Conservation (phyloP, 2,329 filamentous ascomycete species). For the Aspergillus sp. region DNA sequence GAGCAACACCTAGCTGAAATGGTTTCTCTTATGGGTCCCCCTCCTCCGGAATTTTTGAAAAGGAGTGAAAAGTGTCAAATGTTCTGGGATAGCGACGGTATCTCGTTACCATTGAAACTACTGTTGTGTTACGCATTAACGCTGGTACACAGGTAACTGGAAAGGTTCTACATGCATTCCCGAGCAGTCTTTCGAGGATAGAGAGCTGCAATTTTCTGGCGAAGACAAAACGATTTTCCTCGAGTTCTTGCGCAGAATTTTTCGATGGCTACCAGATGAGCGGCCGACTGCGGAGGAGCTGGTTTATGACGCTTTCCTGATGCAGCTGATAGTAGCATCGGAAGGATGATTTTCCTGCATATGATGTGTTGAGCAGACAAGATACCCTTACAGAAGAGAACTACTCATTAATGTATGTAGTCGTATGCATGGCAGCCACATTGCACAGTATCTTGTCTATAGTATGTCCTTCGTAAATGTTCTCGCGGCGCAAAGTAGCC, state of each 20-base stretch:
- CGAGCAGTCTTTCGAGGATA: constrained; percentile 20
- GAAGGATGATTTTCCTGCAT: background rate
- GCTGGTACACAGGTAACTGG: constrained; percentile 23
- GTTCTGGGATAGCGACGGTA: constrained; percentile 19
- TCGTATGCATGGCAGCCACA: too few species aligned
- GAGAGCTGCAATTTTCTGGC: constrained; percentile 21
- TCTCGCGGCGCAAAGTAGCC: too few species aligned
- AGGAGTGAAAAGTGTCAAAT: constrained; percentile 9
- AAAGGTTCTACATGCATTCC: constrained; percentile 24
- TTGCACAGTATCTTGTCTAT: too few species aligned
- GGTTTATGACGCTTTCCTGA: constrained; percentile 20
- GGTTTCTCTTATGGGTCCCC: constrained; percentile 20
- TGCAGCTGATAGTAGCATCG: constrained; percentile 25
- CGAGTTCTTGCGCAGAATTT: constrained; percentile 28
- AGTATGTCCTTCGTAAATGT: too few species aligned
- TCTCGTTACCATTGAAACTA: background rate
- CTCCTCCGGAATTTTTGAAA: constrained; percentile 14
- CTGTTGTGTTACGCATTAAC: too few species aligned
- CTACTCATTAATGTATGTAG: too few species aligned
- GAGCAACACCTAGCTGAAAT: constrained; percentile 23
- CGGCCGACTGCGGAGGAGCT: constrained; percentile 27
- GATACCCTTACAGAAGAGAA: too few species aligned
- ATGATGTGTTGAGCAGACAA: too few species aligned
- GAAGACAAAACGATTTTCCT: constrained; percentile 27
- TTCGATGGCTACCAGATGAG: constrained; percentile 32